These are phyloP conservation scores for Lepidium africanum DNA, from an alignment of 345 rosid species.

Conservation along the genomic window DNA sequence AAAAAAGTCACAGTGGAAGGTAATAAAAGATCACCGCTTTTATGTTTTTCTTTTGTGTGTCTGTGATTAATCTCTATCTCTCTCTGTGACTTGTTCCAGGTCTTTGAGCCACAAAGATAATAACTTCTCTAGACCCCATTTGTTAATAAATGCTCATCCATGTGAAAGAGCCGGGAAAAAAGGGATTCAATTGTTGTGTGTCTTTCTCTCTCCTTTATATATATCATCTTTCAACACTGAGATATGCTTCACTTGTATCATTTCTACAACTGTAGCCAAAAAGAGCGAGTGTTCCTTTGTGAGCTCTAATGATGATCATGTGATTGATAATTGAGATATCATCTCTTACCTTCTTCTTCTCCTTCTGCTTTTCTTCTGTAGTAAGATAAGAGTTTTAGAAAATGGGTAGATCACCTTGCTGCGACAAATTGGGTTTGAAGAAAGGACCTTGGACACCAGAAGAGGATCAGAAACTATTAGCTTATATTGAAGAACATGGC, in stretches of 20 bases:
- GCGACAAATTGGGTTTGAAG: constrained; percentile 82
- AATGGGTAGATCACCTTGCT: constrained; percentile 79
- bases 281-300: neutral
- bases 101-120: constrained; percentile 29
- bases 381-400: constrained; percentile 7
- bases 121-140: constrained; percentile 29
- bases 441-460: constrained; percentile 98
- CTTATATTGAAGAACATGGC: constrained; percentile 80
- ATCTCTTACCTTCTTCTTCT: neutral
- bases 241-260: constrained; percentile 17
- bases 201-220: constrained; percentile 16
- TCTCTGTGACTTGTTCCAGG: constrained; percentile 21
- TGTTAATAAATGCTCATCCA: constrained; percentile 29
- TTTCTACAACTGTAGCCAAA: constrained; percentile 11
- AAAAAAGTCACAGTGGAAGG: constrained; percentile 18
- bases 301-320: neutral
- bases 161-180: constrained; percentile 25
- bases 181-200: constrained; percentile 18
- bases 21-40: constrained; percentile 21
- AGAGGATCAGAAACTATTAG: constrained; percentile 88
- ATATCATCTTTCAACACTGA: constrained; percentile 17
- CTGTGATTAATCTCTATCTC: neutral
- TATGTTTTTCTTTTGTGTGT: neutral
- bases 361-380: constrained; percentile 2
- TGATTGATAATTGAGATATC: neutral